Conservation (phyloP, 257 asterid species). For the Perilla frutescens region DNA sequence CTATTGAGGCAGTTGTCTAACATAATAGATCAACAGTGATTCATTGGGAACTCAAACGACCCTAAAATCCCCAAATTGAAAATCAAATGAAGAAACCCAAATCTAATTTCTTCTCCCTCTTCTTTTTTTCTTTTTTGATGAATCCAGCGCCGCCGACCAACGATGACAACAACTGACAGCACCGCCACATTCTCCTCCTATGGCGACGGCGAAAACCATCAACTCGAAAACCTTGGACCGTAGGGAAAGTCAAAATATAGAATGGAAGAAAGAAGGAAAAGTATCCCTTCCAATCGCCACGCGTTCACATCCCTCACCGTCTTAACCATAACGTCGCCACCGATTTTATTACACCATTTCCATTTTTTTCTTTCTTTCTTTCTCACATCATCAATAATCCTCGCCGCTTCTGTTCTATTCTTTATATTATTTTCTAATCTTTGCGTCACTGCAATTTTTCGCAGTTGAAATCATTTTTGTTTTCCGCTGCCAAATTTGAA, state of each 20-base stretch:
- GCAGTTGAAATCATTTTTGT: background rate
- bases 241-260: slow-evolving; percentile 30
- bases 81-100: too few relatives aligned
- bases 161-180: too few relatives aligned
- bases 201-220: too few relatives aligned
- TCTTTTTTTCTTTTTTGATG: too few relatives aligned
- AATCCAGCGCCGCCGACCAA: too few relatives aligned
- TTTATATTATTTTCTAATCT: background rate
- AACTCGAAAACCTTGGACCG: too few relatives aligned
- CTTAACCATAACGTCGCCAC: background rate
- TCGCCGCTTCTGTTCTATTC: slow-evolving; percentile 24
- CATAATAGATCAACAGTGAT: too few relatives aligned
- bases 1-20: too few relatives aligned
- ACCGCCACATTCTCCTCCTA: too few relatives aligned
- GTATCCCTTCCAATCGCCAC: slow-evolving; percentile 15
- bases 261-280: slow-evolving; percentile 12
- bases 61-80: too few relatives aligned
- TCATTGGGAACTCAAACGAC: too few relatives aligned
- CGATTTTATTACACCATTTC: background rate
- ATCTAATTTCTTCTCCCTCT: too few relatives aligned
- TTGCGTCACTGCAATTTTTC: slow-evolving; percentile 19
- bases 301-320: slow-evolving; percentile 35
- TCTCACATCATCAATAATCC: slow-evolving; percentile 17
- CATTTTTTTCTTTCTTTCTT: background rate
- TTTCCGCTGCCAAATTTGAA: slow-evolving; percentile 14